A percentile compares a stretch with the other conserved stretches of the same genome.
phyloP scores from a whole-genome alignment of 2,329 filamentous ascomycete species.

The Cordyceps tenuipes region DNA sequence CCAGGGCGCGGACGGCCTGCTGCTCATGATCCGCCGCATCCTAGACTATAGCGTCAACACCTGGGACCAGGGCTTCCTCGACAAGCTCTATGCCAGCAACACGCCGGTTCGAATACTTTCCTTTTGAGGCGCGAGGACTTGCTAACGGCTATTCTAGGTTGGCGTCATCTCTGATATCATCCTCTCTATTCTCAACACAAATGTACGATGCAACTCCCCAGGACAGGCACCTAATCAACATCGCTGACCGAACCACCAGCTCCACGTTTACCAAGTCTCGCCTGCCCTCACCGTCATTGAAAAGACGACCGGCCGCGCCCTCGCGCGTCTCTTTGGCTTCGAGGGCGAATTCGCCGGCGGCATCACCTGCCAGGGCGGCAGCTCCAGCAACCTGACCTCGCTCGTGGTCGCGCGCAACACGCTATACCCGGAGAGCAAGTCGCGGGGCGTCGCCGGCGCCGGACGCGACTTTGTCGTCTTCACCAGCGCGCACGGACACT shows the following conservation, averaged over 20 bases:
- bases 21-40: constrained; percentile 61
- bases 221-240: not conserved
- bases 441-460: constrained; percentile 61
- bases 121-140: not conserved
- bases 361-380: constrained; percentile 73
- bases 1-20: constrained; percentile 62
- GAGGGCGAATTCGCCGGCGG: constrained; percentile 62
- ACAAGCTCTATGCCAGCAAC: constrained; percentile 89
- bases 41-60: constrained; percentile 89
- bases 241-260: constrained; percentile 27
- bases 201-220: constrained; percentile 37
- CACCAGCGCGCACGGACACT: constrained; percentile 85
- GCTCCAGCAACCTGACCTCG: constrained; percentile 74
- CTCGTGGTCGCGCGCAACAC: constrained; percentile 83
- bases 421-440: constrained; percentile 70
- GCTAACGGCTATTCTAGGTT: constrained; percentile 40
- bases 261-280: constrained; percentile 90
- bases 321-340: constrained; percentile 74
- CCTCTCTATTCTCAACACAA: constrained; percentile 82
- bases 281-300: constrained; percentile 82
- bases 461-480: constrained; percentile 75
- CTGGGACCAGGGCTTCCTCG: constrained; percentile 95
- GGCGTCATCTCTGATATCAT: constrained; percentile 80
- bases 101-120: constrained; percentile 51
- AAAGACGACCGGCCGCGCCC: constrained; percentile 64